Percentiles rank a stretch among this genome's conserved stretches.
phyloP scores from a whole-genome alignment of 768 basidiomycete genomes.

The Boletus rubroflammeus region DNA sequence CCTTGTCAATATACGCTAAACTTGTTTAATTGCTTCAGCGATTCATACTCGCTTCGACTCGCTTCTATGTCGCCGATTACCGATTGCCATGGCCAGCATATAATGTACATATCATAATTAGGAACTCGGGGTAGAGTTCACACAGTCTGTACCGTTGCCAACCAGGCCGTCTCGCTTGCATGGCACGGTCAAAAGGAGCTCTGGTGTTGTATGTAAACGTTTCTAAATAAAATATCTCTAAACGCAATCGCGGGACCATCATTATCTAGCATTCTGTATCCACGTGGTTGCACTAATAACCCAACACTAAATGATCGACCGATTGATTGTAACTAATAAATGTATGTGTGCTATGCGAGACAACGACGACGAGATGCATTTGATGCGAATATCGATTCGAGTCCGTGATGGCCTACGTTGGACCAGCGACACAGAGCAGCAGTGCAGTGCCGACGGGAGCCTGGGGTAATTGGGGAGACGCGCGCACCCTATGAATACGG shows the following conservation, averaged over 20 bases:
- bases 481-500: constrained; percentile 28
- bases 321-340: constrained; percentile 17
- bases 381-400: constrained; percentile 4
- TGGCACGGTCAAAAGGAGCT: background rate
- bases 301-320: constrained; percentile 12
- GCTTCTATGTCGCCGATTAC: background rate
- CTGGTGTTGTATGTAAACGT: background rate
- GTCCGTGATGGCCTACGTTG: background rate
- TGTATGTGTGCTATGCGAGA: constrained; percentile 21
- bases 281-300: constrained; percentile 2
- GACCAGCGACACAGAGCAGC: background rate
- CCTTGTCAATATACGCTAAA: no score
- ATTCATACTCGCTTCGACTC: no score
- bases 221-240: background rate
- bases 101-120: no score
- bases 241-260: background rate
- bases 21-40: no score
- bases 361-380: constrained; percentile 2
- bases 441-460: background rate
- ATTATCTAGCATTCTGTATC: constrained; percentile 11
- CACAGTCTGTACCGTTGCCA: background rate
- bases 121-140: background rate
- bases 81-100: no score
- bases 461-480: background rate
- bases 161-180: background rate